Base-by-base conservation (phyloP, 2,329 filamentous ascomycete species). In the Coleophoma crateriformis region DNA sequence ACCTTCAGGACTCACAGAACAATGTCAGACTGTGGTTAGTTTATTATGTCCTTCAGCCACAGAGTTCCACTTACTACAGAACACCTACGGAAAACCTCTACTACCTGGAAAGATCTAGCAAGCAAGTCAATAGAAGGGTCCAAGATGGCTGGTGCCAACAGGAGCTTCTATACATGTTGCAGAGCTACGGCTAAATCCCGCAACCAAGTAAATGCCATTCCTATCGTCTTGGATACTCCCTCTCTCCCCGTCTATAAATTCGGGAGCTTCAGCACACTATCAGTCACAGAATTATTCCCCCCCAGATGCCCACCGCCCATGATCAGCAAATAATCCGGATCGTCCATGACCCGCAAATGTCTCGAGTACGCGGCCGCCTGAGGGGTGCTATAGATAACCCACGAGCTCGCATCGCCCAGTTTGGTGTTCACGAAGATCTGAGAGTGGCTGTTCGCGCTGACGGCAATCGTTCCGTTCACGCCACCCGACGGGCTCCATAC, bases 401-500 rank as follows among this genome's bases (percentile, higher is more conserved):
- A 50, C 3, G 48, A 38, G 20, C 19, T 34, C 17, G 48, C 15
- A 41, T 40, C 48, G n/a, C 48, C 48, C 14, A 50, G 32, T 22
- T 50, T 47, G 15, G 48, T 47, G 37, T 50, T 50, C n/a, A 50
- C 35, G 19, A 50, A 50, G 22, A 50, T 39, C 48, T 50, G 38
- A 8, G 48, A 10, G 17, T 46, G 43, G 37, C 48, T 50, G 40
- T 45, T 45, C n/a, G 43, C 48, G 54, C 65, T 68, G 10, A 75
- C 74, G 11, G 77, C 71, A 46, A 80, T 70, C 1, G 74, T 79
- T 1, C 76, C 77, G 47, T 72, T 66, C 3, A 35, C 49, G 15
- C 69, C 69, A 12, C 75, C 76, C 4, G 68, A 69, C 0, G 71
- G 64, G 6, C 68, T 75, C 76, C 75, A 80, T 2, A 76, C 72